Evolutionary conservation across 768 basidiomycete species (phyloP).

Genomic region (Termitomyces sp.): DNA sequence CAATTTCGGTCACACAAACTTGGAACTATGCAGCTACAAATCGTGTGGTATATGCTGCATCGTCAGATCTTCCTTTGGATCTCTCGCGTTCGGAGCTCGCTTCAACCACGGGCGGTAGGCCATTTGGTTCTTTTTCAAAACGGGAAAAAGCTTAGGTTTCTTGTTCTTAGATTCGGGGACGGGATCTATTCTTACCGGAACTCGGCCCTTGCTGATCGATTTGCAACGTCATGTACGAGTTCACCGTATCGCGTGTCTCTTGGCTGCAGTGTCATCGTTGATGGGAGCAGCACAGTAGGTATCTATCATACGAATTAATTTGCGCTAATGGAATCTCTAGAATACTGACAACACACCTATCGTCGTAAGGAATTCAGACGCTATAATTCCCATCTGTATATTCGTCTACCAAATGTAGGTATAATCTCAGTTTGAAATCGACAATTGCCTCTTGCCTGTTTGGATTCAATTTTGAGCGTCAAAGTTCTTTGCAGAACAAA

Average conservation of each 20-base stretch:
- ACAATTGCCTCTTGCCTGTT: no score
- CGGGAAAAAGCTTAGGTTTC: constrained; percentile 3
- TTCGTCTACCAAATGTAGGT: background rate
- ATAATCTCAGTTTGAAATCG: background rate
- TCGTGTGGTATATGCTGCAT: constrained; percentile 64
- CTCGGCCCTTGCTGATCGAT: constrained; percentile 49
- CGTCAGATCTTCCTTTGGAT: constrained; percentile 49
- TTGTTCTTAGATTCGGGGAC: constrained; percentile 42
- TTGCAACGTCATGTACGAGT: constrained; percentile 60
- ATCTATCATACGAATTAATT: background rate
- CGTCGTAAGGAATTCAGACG: constrained; percentile 38
- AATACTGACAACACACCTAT: constrained; percentile 41
- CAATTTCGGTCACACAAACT: constrained; percentile 53
- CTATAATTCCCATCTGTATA: background rate
- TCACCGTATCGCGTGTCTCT: constrained; percentile 65
- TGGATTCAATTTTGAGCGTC: background rate
- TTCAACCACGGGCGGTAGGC: constrained; percentile 49
- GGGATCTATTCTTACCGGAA: constrained; percentile 61
- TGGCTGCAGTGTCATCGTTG: constrained; percentile 49
- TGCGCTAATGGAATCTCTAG: constrained; percentile 23
- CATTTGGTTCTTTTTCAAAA: constrained; percentile 6
- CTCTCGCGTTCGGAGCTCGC: constrained; percentile 49
- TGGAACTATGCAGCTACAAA: constrained; percentile 45
- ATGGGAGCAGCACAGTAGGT: constrained; percentile 14
- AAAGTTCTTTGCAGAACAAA: background rate